Evolutionary conservation across 2,329 filamentous ascomycete genomes (phyloP), one percentile per base, ranked within the genome.

Genomic region (Phialophora expanda): DNA sequence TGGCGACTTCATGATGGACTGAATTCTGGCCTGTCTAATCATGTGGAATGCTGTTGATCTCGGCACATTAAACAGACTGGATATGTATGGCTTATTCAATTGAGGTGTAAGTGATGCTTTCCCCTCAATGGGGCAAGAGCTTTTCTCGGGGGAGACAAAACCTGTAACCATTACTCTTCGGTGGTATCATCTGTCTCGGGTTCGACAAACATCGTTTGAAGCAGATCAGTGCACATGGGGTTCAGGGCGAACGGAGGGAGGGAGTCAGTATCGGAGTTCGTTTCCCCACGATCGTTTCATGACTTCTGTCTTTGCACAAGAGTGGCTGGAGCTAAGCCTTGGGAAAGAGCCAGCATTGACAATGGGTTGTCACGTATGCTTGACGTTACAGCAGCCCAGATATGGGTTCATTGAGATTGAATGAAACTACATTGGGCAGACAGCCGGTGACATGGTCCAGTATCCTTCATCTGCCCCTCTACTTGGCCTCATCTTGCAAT

Each of bases 1-100:
- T 81, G 95, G 94, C 54, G 95, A 99, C 75, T 98, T 99, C 75
- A 97, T 98, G 93, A 73, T 73, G 72, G 72, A 73, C 56, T 73
- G 61, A 70, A 17, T 22, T 28, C 12, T 24, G 24, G 20, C 8
- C 17, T 55, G 55, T 64, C n/a, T 50, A 20, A 28, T 44, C 8
- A 26, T 24, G 14, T 38, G n/a, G n/a, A 17, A 9, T n/a, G 9
- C 26, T 11, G 20, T 34, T 54, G 20, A 14, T 61, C 30, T 34
- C 26, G 38, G 41, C 46, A 44, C 28, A 54, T 34, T n/a, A 26
- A 54, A 34, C 51, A 56, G 64, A 50, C 24, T 66, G 51, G 28
- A 50, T 34, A 46, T 55, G 38, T 62, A 60, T 68, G 55, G 63
- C 38, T 51, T 32, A 55, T 68, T 65, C 66, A 38, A 30, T 56